Evolutionary conservation across 306 rosid species (phyloP), one percentile per base, ranked within the genome.

Genomic region (Trichosanthes truncata): DNA sequence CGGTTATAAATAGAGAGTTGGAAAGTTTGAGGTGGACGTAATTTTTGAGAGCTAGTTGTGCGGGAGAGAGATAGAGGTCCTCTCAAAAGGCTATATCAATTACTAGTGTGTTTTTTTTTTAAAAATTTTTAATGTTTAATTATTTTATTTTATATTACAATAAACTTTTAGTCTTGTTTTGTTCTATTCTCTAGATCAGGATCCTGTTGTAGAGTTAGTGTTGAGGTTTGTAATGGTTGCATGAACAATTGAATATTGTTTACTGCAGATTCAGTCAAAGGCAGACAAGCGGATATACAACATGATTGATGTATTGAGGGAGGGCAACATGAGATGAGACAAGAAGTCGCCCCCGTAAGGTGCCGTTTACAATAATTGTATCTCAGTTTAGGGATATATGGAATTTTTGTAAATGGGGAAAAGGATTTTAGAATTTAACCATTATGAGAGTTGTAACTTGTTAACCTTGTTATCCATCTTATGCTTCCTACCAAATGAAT

Each of bases 221-320:
- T 48, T 4, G 8, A 29, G 36, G 29, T 23, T 51, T 72, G 78
- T 14, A 29, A 48, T 49, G 78, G 57, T 13, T 41, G 21, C 7
- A 45, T 46, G 40, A 45, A 72, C 23, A 72, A 46, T 25, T 29
- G 14, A 77, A 26, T 59, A 13, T 21, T 74, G 72, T 25, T 59
- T 59, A 41, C 33, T 89, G 86, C 91, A 93, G 97, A 80, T 90
- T 85, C 84, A 75, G 53, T 71, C 79, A 57, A 89, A 82, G 85
- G 89, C 87, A 18, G 83, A 84, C 23, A 89, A 91, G 83, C 84
- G 87, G 86, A 63, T 93, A 74, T 91, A 84, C 83, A 79, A 87
- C 79, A 93, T 93, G 97, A 86, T 91, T 18, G 98, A 91, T 80
- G 98, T 91, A 31, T 77, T 93, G 85, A 83, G 92, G 68, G 97